A percentile compares a stretch with the other conserved stretches of the same genome.
phyloP scores from a whole-genome alignment of 352 stramenopile species.

The Globisporangium perplexum region DNA sequence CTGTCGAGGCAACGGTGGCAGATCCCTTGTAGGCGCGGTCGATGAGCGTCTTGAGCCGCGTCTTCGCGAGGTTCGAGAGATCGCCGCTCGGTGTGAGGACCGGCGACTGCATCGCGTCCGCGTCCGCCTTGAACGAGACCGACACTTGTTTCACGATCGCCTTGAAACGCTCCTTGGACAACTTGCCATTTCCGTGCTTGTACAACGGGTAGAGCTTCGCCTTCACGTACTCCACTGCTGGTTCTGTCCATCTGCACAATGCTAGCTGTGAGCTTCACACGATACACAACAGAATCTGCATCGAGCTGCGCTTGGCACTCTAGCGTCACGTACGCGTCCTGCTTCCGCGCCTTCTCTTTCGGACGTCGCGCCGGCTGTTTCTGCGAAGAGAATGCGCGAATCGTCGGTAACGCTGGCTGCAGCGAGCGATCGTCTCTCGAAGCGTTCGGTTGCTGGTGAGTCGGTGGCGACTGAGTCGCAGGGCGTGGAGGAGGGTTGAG shows the following conservation, averaged over 20 bases:
- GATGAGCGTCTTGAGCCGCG: conserved; percentile 63
- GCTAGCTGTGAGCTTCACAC: background rate
- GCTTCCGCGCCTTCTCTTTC: conserved; percentile 39
- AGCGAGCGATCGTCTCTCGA: conserved; percentile 1
- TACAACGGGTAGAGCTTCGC: conserved; percentile 75
- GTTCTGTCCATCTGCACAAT: conserved; percentile 32
- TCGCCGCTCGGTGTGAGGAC: conserved; percentile 31
- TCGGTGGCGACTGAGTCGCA: background rate
- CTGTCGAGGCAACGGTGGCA: too few relatives aligned
- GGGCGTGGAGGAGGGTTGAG: conserved; percentile 27
- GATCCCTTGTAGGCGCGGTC: conserved; percentile 62
- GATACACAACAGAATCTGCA: background rate
- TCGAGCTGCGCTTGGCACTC: background rate
- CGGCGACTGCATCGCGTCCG: conserved; percentile 50
- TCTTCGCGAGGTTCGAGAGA: conserved; percentile 56
- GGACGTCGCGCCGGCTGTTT: conserved; percentile 22
- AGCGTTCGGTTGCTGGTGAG: background rate
- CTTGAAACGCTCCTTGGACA: conserved; percentile 78
- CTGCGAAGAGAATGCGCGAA: conserved; percentile 35
- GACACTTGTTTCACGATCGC: conserved; percentile 68
- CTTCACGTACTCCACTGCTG: conserved; percentile 76
- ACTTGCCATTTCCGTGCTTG: conserved; percentile 46
- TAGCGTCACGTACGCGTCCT: conserved; percentile 28
- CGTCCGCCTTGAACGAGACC: conserved; percentile 51
- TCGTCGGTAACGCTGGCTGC: conserved; percentile 27